These are phyloP conservation scores for Rhodotorula sp. DNA, from an alignment of 1,284 basidiomycete species.

Conservation along the genomic window DNA sequence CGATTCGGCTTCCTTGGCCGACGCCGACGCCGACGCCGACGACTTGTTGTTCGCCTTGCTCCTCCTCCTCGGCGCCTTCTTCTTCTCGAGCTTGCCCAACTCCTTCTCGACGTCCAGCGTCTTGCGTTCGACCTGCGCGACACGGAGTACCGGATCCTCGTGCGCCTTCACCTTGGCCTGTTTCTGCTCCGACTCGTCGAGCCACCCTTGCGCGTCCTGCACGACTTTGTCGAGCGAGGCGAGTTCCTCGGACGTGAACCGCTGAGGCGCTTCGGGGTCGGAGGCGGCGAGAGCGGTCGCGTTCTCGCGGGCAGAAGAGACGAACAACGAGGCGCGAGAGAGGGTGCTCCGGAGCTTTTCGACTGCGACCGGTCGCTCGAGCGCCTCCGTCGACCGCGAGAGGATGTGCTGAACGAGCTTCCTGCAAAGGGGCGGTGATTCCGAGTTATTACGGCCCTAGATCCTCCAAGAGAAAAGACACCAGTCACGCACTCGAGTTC, in stretches of 20 bases:
- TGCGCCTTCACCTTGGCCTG: conserved; percentile 70
- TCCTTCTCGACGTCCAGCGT: conserved; percentile 74
- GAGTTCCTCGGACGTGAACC: conserved; percentile 78
- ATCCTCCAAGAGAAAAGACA: too few species aligned
- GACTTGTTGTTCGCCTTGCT: conserved; percentile 15
- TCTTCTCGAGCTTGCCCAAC: conserved; percentile 49
- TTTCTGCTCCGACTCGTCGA: conserved; percentile 71
- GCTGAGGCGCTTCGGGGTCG: conserved; percentile 50
- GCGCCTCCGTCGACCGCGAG: conserved; percentile 80
- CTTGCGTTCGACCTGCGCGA: conserved; percentile 74
- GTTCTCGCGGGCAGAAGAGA: conserved; percentile 69
- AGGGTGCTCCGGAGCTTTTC: conserved; percentile 66
- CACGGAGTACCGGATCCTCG: conserved; percentile 76
- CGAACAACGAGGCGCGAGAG: conserved; percentile 65
- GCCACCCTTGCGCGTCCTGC: conserved; percentile 74
- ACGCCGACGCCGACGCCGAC: neutral
- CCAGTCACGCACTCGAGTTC: conserved; percentile 68
- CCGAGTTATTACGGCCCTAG: neutral
- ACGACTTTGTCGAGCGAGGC: conserved; percentile 69
- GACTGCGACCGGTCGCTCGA: conserved; percentile 63
- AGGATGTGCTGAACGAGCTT: conserved; percentile 75
- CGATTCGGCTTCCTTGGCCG: conserved; percentile 2
- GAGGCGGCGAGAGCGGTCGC: conserved; percentile 48
- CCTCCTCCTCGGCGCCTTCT: conserved; percentile 35
- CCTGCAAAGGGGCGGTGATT: conserved; percentile 52